Conservation (phyloP, 179 eudicot genomes). For the Corrigiola litoralis region DNA sequence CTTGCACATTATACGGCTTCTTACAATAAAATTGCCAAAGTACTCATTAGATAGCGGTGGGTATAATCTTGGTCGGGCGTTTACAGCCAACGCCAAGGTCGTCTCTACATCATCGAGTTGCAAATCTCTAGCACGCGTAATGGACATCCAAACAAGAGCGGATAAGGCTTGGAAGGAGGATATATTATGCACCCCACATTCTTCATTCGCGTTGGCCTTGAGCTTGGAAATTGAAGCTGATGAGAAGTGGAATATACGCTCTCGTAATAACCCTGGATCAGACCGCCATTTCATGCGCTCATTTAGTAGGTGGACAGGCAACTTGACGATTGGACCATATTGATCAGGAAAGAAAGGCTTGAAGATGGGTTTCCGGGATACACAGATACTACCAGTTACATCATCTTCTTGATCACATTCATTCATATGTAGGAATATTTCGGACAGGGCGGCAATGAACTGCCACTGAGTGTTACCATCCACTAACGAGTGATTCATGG, state of each 20-base stretch:
- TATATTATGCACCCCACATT: not conserved
- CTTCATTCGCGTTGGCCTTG: conserved; percentile 27
- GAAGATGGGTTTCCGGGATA: no score
- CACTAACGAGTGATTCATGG: no score
- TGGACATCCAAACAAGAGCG: conserved; percentile 17
- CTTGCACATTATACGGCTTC: not conserved
- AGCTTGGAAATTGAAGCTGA: not conserved
- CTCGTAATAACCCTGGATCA: no score
- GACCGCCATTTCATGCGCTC: no score
- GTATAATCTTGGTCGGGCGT: not conserved
- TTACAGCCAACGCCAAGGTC: not conserved
- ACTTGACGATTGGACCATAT: no score
- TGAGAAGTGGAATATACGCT: conserved; percentile 18
- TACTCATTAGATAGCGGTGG: conserved; percentile 11
- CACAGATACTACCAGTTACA: no score
- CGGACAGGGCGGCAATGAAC: no score
- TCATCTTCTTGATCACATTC: no score
- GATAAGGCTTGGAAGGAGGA: conserved; percentile 29
- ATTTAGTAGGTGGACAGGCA: no score
- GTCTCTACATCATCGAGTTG: not conserved
- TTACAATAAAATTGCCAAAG: conserved; percentile 5
- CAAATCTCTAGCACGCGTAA: conserved; percentile 9
- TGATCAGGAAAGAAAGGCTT: no score
- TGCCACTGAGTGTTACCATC: no score
- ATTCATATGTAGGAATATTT: no score